These are phyloP conservation scores for Adansonia madagascariensis DNA, from an alignment of 441 rosid species.

Conservation along the genomic window DNA sequence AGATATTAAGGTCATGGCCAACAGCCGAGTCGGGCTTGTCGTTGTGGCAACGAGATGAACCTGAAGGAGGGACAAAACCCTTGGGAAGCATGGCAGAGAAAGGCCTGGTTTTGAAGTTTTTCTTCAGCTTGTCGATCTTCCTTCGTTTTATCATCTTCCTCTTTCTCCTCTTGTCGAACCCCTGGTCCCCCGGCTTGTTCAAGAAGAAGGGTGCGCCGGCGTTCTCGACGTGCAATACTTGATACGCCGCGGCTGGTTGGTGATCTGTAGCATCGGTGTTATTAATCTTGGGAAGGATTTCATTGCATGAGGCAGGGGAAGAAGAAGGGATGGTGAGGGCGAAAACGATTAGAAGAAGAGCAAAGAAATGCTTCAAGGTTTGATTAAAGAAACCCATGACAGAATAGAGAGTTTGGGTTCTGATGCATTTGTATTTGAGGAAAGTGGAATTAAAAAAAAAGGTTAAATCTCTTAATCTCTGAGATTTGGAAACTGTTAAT, in stretches of 20 bases:
- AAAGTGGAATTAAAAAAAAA: not conserved
- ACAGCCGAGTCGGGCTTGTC: constrained; percentile 47
- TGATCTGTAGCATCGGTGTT: constrained; percentile 8
- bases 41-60: constrained; percentile 82
- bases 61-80: constrained; percentile 80
- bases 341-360: constrained; percentile 24
- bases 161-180: constrained; percentile 22
- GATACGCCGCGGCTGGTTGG: constrained; percentile 23
- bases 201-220: constrained; percentile 35
- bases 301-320: constrained; percentile 25
- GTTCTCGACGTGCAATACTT: constrained; percentile 43
- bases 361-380: constrained; percentile 16
- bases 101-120: constrained; percentile 38
- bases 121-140: constrained; percentile 32
- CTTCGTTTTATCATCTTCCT: constrained; percentile 32
- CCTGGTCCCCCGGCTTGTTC: constrained; percentile 28
- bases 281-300: constrained; percentile 25
- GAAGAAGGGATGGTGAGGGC: constrained; percentile 29
- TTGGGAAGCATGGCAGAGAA: constrained; percentile 81
- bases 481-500: constrained; percentile 35
- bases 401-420: not conserved
- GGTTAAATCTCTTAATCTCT: not conserved
- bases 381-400: constrained; percentile 24
- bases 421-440: constrained; percentile 24
- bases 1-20: constrained; percentile 36